These are phyloP conservation scores for Rhizomucor miehei DNA, from an alignment of 371 early-diverging fungal genomes.

Conservation along the genomic window DNA sequence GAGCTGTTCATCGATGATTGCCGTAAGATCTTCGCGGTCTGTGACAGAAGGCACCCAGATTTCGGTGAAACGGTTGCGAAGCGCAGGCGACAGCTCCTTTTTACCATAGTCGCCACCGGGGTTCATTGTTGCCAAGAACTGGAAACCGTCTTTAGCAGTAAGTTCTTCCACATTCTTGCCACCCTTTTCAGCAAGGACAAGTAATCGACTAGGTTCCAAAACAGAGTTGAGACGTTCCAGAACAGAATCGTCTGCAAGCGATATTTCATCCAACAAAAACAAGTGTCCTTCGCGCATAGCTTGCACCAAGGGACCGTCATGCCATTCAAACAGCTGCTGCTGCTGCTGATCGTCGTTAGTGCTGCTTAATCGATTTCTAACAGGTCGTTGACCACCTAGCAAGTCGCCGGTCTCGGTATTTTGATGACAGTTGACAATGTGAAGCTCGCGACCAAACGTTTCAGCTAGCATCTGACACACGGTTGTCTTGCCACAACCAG, in stretches of 20 bases:
- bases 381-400: constrained; percentile 96
- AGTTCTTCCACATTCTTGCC: constrained; percentile 73
- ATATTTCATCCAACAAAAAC: constrained; percentile 99
- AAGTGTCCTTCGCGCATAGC: constrained; percentile 93
- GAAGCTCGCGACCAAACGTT: constrained; percentile 62
- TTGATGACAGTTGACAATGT: constrained; percentile 97
- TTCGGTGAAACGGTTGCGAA: constrained; percentile 99
- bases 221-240: constrained; percentile 99
- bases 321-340: constrained; percentile 86
- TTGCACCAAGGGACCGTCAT: constrained; percentile 93
- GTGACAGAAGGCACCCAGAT: constrained; percentile 94
- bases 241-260: constrained; percentile 99
- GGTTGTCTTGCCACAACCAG: constrained; percentile 99
- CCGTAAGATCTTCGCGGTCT: constrained; percentile 73
- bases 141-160: constrained; percentile 73
- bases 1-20: constrained; percentile 74
- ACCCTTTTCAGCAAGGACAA: constrained; percentile 95
- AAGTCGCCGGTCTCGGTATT: constrained; percentile 98
- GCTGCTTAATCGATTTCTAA: constrained; percentile 60
- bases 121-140: constrained; percentile 99
- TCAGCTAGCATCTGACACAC: constrained; percentile 93
- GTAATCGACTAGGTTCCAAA: constrained; percentile 87
- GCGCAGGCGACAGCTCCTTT: constrained; percentile 98
- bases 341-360: constrained; percentile 22
- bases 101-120: constrained; percentile 99